phyloP scores from a whole-genome alignment of 78 protist genomes.

The Corallochytrium limacisporum region DNA sequence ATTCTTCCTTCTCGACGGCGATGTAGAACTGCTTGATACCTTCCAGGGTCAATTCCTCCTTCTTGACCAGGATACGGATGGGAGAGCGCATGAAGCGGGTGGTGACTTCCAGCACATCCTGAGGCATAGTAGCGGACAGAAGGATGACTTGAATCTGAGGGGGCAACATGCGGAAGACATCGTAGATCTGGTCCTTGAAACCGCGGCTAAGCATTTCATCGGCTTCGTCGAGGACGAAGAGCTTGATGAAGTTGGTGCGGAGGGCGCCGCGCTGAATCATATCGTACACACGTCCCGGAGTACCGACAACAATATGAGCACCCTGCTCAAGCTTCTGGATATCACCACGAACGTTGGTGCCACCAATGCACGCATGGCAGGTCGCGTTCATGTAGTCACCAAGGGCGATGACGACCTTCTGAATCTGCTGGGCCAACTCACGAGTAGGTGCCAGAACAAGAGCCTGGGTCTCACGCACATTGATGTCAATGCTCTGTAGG shows the following conservation, averaged over 20 bases:
- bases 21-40: slow-evolving; percentile 98
- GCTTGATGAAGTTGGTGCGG: slow-evolving; percentile 39
- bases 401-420: slow-evolving; percentile 62
- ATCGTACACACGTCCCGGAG: slow-evolving; percentile 99
- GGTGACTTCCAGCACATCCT: slow-evolving; percentile 91
- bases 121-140: slow-evolving; percentile 97
- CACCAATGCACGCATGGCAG: slow-evolving; percentile 94
- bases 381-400: slow-evolving; percentile 75
- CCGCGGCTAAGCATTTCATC: slow-evolving; percentile 99
- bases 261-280: slow-evolving; percentile 88
- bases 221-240: slow-evolving; percentile 97
- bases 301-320: slow-evolving; percentile 95
- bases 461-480: slow-evolving; percentile 61
- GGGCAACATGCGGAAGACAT: slow-evolving; percentile 87
- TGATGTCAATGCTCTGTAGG: slow-evolving; percentile 62
- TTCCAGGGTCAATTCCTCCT: slow-evolving; percentile 96
- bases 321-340: slow-evolving; percentile 59
- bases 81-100: slow-evolving; percentile 93
- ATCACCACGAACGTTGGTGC: slow-evolving; percentile 85
- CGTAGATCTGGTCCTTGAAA: slow-evolving; percentile 97
- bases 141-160: slow-evolving; percentile 75
- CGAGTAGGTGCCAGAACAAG: slow-evolving; percentile 98
- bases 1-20: slow-evolving; percentile 77
- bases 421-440: slow-evolving; percentile 94
- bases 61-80: slow-evolving; percentile 89